Evolutionary conservation across 2,329 filamentous ascomycete genomes (phyloP), one percentile per base, ranked within the genome.

Genomic region (Apiospora saccharicola): DNA sequence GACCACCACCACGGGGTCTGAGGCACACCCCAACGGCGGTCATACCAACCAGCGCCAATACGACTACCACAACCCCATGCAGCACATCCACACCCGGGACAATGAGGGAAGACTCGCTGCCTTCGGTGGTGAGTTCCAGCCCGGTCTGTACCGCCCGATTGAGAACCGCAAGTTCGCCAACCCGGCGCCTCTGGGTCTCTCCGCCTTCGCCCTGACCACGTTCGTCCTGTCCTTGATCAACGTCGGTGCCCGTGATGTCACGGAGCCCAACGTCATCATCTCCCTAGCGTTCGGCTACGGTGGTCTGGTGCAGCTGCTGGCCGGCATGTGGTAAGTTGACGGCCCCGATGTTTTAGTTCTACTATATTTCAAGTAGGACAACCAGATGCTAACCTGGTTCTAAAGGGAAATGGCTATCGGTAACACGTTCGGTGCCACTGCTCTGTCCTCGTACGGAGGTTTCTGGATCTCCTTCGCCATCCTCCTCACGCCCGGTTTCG

Each of bases 381-480:
- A 64, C 4, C 74, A 77, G 41, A 77, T 24, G 34, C 57, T 64
- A 41, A 64, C 12, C 4, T 12, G 13, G 34, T 24, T 10, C 22
- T 46, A 41, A 74, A 94, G 92, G 93, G 93, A 96, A 85, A 94
- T 96, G 90, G 93, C 93, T 47, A 88, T 94, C n/a, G 93, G 93
- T 72, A 96, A 96, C 86, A 96, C 94, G 14, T 95, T 96, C 76
- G 93, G 93, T 86, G 93, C 93, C 70, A 95, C 93, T 34, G 93
- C 93, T 26, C 85, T 96, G 72, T 93, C 92, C 13, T 95, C 93
- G 0, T 96, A 94, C 79, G 93, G 94, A 77, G 93, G 93, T 75
- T 96, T 96, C 88, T 96, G 94, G 94, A 89, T 96, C 78, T 86
- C 89, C 16, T 93, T 94, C 78, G 93, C 86, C 74, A 91, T 95